These are phyloP conservation scores for Pleurotus platypus DNA, from an alignment of 768 basidiomycete species.

Conservation along the genomic window DNA sequence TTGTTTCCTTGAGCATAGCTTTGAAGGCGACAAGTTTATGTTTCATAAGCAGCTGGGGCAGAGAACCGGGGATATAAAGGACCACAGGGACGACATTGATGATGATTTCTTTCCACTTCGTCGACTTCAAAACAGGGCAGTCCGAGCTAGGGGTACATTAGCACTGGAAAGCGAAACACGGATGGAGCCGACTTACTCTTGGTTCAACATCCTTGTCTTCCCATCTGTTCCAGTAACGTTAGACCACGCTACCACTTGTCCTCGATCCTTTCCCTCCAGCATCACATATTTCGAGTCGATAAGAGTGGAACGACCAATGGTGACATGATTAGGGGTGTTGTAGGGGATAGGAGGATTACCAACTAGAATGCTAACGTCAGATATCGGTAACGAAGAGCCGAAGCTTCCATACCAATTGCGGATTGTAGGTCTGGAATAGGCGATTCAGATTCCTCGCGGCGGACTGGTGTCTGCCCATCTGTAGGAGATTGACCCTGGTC, in stretches of 20 bases:
- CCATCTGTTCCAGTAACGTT: slow-evolving; percentile 20
- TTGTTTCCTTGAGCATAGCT: slow-evolving; percentile 9
- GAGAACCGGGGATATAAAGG: slow-evolving; percentile 36
- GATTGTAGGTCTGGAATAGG: neutral
- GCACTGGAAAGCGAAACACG: neutral
- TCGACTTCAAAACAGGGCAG: slow-evolving; percentile 29
- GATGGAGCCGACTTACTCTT: slow-evolving; percentile 22
- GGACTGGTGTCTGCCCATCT: neutral
- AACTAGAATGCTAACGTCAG: neutral
- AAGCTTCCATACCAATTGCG: neutral
- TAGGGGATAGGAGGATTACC: slow-evolving; percentile 4
- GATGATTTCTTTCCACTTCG: slow-evolving; percentile 32
- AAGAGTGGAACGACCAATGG: slow-evolving; percentile 49
- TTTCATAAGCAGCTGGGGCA: slow-evolving; percentile 27
- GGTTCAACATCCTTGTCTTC: slow-evolving; percentile 34
- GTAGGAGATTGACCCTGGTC: neutral
- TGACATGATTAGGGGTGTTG: slow-evolving; percentile 30
- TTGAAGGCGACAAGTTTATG: slow-evolving; percentile 25
- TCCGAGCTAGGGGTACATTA: slow-evolving; percentile 23
- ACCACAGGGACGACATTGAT: slow-evolving; percentile 40
- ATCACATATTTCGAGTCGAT: slow-evolving; percentile 31
- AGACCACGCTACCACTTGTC: slow-evolving; percentile 43
- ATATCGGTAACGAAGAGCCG: neutral
- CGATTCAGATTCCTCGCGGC: neutral
- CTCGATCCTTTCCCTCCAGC: slow-evolving; percentile 40